Percentiles rank a stretch among this genome's conserved stretches.
phyloP scores from a whole-genome alignment of 1,284 basidiomycete species.

The Microstroma glucosiphilum region DNA sequence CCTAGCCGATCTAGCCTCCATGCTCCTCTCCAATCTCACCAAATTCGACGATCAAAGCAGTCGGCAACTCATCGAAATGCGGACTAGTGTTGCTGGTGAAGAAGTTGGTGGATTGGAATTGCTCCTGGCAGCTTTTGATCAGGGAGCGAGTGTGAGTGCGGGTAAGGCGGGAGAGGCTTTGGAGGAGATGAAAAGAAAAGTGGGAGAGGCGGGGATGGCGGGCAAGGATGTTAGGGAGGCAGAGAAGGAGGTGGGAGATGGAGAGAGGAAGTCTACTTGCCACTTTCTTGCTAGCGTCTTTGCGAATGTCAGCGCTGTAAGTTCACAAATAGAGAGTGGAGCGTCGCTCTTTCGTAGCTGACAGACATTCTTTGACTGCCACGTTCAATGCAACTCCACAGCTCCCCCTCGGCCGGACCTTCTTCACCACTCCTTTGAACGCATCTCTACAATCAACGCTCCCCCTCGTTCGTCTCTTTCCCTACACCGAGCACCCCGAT shows the following conservation, averaged over 20 bases:
- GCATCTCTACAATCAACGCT: not conserved
- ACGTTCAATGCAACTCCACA: slow-evolving; percentile 17
- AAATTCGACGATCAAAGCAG: slow-evolving; percentile 68
- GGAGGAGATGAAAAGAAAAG: slow-evolving; percentile 40
- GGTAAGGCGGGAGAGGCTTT: slow-evolving; percentile 25
- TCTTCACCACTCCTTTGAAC: slow-evolving; percentile 39
- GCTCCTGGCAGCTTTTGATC: slow-evolving; percentile 47
- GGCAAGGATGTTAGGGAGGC: slow-evolving; percentile 13
- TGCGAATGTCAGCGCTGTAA: slow-evolving; percentile 38
- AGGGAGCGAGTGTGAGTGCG: slow-evolving; percentile 42
- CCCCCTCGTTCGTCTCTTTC: slow-evolving; percentile 44
- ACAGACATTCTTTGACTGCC: not conserved
- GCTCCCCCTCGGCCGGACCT: slow-evolving; percentile 43
- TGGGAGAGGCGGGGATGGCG: slow-evolving; percentile 22
- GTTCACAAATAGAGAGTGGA: too few species aligned
- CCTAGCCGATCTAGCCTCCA: slow-evolving; percentile 86
- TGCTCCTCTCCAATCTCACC: slow-evolving; percentile 93
- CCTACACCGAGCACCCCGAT: slow-evolving; percentile 48
- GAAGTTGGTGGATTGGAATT: slow-evolving; percentile 36
- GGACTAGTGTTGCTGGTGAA: slow-evolving; percentile 20
- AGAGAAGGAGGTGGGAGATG: slow-evolving; percentile 17
- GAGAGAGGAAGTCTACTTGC: slow-evolving; percentile 45
- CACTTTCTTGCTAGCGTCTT: slow-evolving; percentile 50
- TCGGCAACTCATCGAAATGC: slow-evolving; percentile 57
- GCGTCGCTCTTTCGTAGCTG: not conserved